phyloP scores from a whole-genome alignment of 192 early-diverging fungal genomes.

The Podochytrium sp. region DNA sequence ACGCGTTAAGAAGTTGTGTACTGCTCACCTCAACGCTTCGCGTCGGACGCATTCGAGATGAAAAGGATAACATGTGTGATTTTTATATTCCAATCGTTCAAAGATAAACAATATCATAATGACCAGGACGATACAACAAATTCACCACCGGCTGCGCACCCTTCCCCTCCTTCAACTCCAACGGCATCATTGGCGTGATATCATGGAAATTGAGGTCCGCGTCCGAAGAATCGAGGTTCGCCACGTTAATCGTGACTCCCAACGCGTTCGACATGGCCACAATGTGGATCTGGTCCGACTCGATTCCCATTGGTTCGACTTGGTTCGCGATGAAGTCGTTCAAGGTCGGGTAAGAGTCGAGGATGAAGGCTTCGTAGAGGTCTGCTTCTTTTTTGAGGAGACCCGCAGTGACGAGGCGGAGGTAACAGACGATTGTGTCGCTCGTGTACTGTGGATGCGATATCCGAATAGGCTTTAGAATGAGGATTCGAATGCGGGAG shows the following conservation, averaged over 20 bases:
- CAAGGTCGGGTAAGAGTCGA: constrained; percentile 50
- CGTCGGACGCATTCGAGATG: too few relatives aligned
- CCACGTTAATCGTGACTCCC: constrained; percentile 66
- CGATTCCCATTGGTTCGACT: constrained; percentile 60
- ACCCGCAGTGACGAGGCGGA: constrained; percentile 55
- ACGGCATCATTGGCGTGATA: constrained; percentile 66
- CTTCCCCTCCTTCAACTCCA: constrained; percentile 18
- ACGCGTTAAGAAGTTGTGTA: too few relatives aligned
- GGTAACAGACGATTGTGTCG: constrained; percentile 59
- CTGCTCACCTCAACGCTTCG: too few relatives aligned
- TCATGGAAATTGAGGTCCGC: constrained; percentile 72
- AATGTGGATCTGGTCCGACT: constrained; percentile 81
- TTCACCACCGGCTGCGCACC: constrained; percentile 46
- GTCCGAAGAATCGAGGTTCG: constrained; percentile 67
- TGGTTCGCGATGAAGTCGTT: constrained; percentile 49
- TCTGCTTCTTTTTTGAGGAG: constrained; percentile 56
- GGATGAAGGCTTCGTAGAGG: constrained; percentile 58
- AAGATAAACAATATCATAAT: constrained; percentile 83
- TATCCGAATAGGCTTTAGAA: too few relatives aligned
- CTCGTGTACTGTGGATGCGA: constrained; percentile 28
- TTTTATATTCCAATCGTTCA: too few relatives aligned
- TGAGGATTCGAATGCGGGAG: too few relatives aligned
- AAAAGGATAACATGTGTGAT: too few relatives aligned
- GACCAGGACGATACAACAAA: constrained; percentile 56
- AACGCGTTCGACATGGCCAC: constrained; percentile 73